Percentiles rank a stretch among this genome's conserved stretches.
Evolutionary conservation across 371 early-diverging fungal species (phyloP).

Genomic region (Apophysomyces trapeziformis): DNA sequence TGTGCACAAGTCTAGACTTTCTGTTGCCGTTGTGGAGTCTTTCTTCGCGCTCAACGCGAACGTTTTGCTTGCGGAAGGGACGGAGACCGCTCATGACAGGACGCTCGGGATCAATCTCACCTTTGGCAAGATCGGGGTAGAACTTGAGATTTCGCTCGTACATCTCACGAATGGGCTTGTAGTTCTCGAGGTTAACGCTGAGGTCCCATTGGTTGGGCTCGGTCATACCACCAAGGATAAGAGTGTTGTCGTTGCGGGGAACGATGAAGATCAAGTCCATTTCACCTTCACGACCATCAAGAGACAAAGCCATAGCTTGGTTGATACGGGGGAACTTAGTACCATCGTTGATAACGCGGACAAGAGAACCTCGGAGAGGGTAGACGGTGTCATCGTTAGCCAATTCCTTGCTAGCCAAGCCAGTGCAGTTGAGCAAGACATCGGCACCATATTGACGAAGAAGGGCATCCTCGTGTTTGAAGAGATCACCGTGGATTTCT

Average conservation of each 20-base stretch:
- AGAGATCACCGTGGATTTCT: conserved; percentile 8
- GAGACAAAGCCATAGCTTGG: conserved; percentile 9
- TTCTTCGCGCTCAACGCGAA: conserved; percentile 7
- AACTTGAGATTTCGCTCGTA: conserved; percentile 7
- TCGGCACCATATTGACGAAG: conserved; percentile 10
- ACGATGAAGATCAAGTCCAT: conserved; percentile 9
- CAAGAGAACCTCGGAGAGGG: conserved; percentile 3
- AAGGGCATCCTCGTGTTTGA: conserved; percentile 1
- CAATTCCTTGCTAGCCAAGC: conserved; percentile 2
- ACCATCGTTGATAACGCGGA: conserved; percentile 5
- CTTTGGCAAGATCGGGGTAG: conserved; percentile 4
- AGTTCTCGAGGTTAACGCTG: conserved; percentile 4
- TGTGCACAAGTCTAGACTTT: conserved; percentile 1
- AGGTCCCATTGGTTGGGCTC: conserved; percentile 10
- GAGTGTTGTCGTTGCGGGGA: conserved; percentile 9
- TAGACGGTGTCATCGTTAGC: conserved; percentile 2
- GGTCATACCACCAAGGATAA: conserved; percentile 8
- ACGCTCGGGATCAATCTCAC: neutral
- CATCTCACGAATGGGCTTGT: conserved; percentile 10
- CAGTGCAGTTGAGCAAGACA: conserved; percentile 12
- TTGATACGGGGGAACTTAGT: conserved; percentile 7
- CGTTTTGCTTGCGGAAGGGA: conserved; percentile 10
- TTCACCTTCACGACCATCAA: conserved; percentile 5
- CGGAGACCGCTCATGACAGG: neutral
- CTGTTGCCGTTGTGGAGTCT: conserved; percentile 2